phyloP scores from a whole-genome alignment of 2,329 filamentous ascomycete genomes.

The Colletotrichum truncatum region DNA sequence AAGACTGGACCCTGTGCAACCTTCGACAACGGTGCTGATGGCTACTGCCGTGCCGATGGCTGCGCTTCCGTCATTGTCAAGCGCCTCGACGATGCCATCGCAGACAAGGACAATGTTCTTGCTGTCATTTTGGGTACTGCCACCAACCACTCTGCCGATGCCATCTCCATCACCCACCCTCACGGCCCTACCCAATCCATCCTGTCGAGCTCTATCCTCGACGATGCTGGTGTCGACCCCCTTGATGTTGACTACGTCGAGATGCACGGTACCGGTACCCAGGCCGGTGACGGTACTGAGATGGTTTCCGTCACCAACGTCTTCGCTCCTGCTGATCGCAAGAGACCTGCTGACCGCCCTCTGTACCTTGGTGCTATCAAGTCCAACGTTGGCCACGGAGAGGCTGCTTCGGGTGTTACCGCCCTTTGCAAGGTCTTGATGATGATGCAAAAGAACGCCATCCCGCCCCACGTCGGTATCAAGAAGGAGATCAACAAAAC shows the following conservation, averaged over 20 bases:
- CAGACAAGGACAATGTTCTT: constrained; percentile 80
- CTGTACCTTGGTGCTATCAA: constrained; percentile 72
- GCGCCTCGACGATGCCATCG: constrained; percentile 79
- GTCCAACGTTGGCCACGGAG: constrained; percentile 70
- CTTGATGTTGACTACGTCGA: constrained; percentile 85
- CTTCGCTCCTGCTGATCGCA: constrained; percentile 57
- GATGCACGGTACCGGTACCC: constrained; percentile 90
- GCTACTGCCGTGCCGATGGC: constrained; percentile 83
- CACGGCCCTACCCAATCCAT: constrained; percentile 80
- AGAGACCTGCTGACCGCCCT: constrained; percentile 57
- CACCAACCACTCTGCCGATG: constrained; percentile 85
- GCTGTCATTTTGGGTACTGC: constrained; percentile 78
- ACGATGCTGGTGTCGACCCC: constrained; percentile 78
- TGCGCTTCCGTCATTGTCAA: constrained; percentile 81
- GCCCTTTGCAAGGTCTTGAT: constrained; percentile 71
- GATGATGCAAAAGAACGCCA: constrained; percentile 70
- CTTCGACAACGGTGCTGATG: constrained; percentile 82
- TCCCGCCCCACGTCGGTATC: constrained; percentile 75
- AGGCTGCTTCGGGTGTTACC: constrained; percentile 69
- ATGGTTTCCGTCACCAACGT: constrained; percentile 77
- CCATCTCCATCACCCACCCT: constrained; percentile 85
- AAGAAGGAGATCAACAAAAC: constrained; percentile 69
- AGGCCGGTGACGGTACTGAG: constrained; percentile 84
- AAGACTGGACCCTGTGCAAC: constrained; percentile 82
- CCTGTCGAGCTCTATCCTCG: constrained; percentile 75